These are phyloP conservation scores for Psilocybe mexicana DNA, from an alignment of 1,284 basidiomycete species.

Conservation along the genomic window DNA sequence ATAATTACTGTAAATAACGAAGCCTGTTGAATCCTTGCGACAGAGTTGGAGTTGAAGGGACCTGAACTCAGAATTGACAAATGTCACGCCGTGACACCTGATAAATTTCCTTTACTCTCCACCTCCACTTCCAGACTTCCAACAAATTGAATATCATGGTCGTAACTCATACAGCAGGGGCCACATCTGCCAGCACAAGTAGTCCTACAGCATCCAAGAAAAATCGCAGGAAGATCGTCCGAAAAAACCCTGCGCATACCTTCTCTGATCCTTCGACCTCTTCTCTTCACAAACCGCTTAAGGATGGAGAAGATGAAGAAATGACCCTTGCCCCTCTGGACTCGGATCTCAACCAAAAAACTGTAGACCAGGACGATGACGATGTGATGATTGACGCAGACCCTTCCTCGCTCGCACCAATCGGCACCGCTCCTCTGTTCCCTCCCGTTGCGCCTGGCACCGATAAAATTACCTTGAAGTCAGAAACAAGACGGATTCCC, in stretches of 20 bases:
- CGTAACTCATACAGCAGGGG: slow-evolving; percentile 39
- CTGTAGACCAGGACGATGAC: slow-evolving; percentile 44
- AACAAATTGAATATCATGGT: slow-evolving; percentile 46
- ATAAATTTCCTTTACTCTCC: slow-evolving; percentile 17
- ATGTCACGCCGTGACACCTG: slow-evolving; percentile 18
- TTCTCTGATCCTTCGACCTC: slow-evolving; percentile 21
- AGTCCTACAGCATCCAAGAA: slow-evolving; percentile 38
- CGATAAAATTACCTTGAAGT: slow-evolving; percentile 59
- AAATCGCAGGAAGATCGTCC: slow-evolving; percentile 55
- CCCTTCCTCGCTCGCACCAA: slow-evolving; percentile 38
- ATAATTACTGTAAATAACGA: too few species aligned
- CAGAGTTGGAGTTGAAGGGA: too few species aligned
- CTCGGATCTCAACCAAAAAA: slow-evolving; percentile 3
- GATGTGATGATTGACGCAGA: slow-evolving; percentile 65
- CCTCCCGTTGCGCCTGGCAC: slow-evolving; percentile 62
- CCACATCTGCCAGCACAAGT: slow-evolving; percentile 30
- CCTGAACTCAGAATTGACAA: neutral
- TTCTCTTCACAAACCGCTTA: slow-evolving; percentile 12
- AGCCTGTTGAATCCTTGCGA: too few species aligned
- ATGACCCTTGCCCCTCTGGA: slow-evolving; percentile 29
- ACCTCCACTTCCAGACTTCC: neutral
- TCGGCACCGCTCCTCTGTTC: slow-evolving; percentile 58
- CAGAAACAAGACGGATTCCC: slow-evolving; percentile 81
- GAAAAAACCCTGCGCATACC: slow-evolving; percentile 39
- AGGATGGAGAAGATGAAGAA: slow-evolving; percentile 30